Conservation (phyloP, 2,329 filamentous ascomycete genomes). For the Phyllosticta citribraziliensis region DNA sequence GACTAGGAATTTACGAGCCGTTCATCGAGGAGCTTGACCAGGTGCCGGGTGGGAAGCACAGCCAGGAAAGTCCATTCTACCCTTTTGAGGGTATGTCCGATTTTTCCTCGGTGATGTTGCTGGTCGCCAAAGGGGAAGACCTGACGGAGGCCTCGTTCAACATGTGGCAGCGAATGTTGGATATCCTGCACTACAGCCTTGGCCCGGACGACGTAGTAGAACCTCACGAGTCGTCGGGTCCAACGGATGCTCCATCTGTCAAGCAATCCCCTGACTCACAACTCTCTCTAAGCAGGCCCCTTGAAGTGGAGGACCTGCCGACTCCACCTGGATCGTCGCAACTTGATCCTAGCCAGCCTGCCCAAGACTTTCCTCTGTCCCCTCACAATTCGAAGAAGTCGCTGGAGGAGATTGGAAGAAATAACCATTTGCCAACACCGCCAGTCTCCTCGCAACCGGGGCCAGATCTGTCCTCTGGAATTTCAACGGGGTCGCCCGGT, state of each 20-base stretch:
- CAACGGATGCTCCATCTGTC: too few relatives aligned
- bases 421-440: not conserved
- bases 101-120: conserved; percentile 16
- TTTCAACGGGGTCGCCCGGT: too few relatives aligned
- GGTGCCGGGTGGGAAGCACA: conserved; percentile 17
- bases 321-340: conserved; percentile 5
- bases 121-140: conserved; percentile 15
- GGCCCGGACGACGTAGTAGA: not conserved
- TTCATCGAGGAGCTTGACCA: conserved; percentile 16
- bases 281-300: not conserved
- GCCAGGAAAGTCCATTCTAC: conserved; percentile 15
- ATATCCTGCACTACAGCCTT: not conserved
- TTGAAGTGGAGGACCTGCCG: not conserved
- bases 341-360: not conserved
- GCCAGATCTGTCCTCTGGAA: too few relatives aligned
- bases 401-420: too few relatives aligned
- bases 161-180: conserved; percentile 17
- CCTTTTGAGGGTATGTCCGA: conserved; percentile 21
- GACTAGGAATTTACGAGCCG: conserved; percentile 18
- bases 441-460: conserved; percentile 1
- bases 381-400: not conserved
- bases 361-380: not conserved
- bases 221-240: not conserved
- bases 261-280: too few relatives aligned
- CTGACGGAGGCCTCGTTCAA: conserved; percentile 16